Evolutionary conservation across 331 rosid genomes (phyloP).

Genomic region (Rhamnella rubrinervis): DNA sequence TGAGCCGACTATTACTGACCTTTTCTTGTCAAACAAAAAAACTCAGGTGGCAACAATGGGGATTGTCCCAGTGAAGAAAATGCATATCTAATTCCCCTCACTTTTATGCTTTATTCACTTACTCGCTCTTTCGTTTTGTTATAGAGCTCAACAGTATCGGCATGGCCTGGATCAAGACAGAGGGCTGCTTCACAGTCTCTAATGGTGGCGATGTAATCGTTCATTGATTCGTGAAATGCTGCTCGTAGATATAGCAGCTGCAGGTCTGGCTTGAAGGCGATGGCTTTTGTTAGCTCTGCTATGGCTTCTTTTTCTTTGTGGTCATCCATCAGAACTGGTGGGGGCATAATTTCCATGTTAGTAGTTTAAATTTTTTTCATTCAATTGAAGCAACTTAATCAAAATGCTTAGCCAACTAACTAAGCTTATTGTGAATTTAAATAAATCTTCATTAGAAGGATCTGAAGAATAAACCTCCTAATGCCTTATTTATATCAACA

Average conservation of each 20-base stretch:
- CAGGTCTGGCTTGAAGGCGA: conserved; percentile 72
- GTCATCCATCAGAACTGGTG: conserved; percentile 90
- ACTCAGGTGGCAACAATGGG: conserved; percentile 29
- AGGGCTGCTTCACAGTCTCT: conserved; percentile 88
- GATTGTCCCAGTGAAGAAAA: conserved; percentile 29
- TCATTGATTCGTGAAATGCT: conserved; percentile 77
- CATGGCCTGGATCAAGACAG: conserved; percentile 73
- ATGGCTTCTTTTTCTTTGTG: conserved; percentile 89
- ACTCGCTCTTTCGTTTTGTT: conserved; percentile 45
- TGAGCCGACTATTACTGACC: conserved; percentile 28
- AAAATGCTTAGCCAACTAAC: too few species aligned
- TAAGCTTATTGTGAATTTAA: too few species aligned
- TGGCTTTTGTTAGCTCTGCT: conserved; percentile 69
- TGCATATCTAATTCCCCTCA: conserved; percentile 30
- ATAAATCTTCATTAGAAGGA: too few species aligned
- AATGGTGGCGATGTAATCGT: conserved; percentile 48
- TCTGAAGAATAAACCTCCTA: too few species aligned
- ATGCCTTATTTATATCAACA: too few species aligned
- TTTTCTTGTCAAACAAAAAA: neutral
- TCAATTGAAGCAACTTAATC: neutral
- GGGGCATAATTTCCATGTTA: conserved; percentile 38
- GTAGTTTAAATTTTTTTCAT: conserved; percentile 12
- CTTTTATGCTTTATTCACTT: conserved; percentile 37
- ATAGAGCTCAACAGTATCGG: conserved; percentile 61
- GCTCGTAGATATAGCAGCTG: conserved; percentile 89